These are phyloP conservation scores for Geosmithia flava DNA, from an alignment of 2,329 filamentous ascomycete genomes.

Conservation along the genomic window DNA sequence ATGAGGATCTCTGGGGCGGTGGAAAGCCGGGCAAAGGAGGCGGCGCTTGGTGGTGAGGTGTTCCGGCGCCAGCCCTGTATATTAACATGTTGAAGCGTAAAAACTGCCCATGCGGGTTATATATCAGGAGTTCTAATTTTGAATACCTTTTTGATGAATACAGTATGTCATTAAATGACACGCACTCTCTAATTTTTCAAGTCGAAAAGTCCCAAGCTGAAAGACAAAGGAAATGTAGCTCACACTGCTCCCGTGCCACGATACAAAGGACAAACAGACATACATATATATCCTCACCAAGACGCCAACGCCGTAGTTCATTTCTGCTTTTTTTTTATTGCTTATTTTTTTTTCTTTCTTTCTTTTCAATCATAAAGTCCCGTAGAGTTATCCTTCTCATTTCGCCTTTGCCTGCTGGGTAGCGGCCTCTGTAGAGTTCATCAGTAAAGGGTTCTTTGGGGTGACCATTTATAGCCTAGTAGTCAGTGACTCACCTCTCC, in stretches of 20 bases:
- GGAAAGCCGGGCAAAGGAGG: conserved; percentile 24
- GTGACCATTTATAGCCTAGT: background rate
- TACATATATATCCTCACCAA: background rate
- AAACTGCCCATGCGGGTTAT: background rate
- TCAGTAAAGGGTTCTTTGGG: background rate
- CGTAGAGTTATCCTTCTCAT: conserved; percentile 14
- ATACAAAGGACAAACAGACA: background rate
- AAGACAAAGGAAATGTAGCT: background rate
- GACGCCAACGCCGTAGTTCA: background rate
- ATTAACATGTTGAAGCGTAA: background rate
- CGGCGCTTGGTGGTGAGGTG: conserved; percentile 23
- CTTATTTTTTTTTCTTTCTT: background rate
- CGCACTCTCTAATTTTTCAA: background rate
- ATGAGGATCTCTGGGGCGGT: conserved; percentile 20
- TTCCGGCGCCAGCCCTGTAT: background rate
- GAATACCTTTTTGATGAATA: too few species aligned
- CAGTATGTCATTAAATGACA: background rate
- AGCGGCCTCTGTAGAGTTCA: conserved; percentile 33
- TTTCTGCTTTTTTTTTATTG: too few species aligned
- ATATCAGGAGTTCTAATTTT: background rate
- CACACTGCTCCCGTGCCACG: background rate
- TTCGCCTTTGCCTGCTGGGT: conserved; percentile 46
- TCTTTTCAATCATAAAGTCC: background rate
- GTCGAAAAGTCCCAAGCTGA: too few species aligned
- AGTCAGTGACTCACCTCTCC: conserved; percentile 49